Base-by-base conservation (phyloP, 2,329 filamentous ascomycete species). In the Diaporthe humulicola region DNA sequence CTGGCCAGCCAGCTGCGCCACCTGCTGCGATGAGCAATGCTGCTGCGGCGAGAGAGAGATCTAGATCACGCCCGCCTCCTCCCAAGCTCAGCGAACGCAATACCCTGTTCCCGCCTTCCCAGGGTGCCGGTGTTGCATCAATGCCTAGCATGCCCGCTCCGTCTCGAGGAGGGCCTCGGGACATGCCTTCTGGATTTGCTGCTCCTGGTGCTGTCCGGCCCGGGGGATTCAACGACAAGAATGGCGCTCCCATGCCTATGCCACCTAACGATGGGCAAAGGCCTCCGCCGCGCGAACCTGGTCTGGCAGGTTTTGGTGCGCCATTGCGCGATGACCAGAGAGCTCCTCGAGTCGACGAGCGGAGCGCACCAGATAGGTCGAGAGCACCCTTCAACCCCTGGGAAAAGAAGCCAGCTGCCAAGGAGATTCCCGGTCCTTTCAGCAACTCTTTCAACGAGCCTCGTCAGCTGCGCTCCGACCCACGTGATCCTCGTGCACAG, bases 21-120 rank as follows among this genome's bases (percentile, higher is more conserved):
- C 42, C 52, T 9, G 17, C 38, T 4, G 38, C 66, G 28, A 12
- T 56, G 1, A 56, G 38, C 14, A 54, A 70, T 28, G 17, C 4
- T 17, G 19, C 15, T 54, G 42, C 56, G n/a, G 22, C 28, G 10
- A 71, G 33, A 25, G 70, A 71, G 45, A 40, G 42, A 17, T 50
- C 28, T 12, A 28, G 15, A 71, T 52, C 70, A 28, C 70, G 70
- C 10, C 56, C 56, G 8, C 70, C 70, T 71, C 70, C 70, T 71
- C 70, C 10, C 42, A 71, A 19, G 56, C 42, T 71, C n/a, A 61
- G 15, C 4, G 70, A 71, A 0, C 33, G 70, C 33, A 45, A 61
- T 17, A 52, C 70, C 8, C 8, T 61, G 5, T 50, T 28, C 19
- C 22, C 48, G 69, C 28, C 40, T 36, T 17, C 67, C 36, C 54